These are phyloP conservation scores for Glycine soja DNA, from an alignment of 306 rosid species.

Conservation along the genomic window DNA sequence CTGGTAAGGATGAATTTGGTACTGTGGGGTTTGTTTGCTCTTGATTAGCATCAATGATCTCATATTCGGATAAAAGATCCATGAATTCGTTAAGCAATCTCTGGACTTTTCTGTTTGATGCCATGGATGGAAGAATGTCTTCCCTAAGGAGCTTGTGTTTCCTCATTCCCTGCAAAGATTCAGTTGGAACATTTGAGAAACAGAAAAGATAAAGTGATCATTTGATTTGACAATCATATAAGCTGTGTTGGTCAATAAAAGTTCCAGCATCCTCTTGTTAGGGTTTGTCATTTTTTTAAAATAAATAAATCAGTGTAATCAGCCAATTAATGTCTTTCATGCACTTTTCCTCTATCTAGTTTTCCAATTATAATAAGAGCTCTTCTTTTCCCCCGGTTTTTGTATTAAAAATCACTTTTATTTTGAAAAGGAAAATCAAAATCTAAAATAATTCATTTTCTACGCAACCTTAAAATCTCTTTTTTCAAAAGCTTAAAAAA, in stretches of 20 bases:
- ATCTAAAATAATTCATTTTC: not conserved
- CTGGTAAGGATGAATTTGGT: conserved; percentile 45
- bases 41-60: conserved; percentile 55
- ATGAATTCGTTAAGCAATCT: conserved; percentile 92
- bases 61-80: conserved; percentile 88
- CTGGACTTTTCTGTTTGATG: conserved; percentile 97
- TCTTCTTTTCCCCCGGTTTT: not conserved
- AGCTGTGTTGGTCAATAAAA: not conserved
- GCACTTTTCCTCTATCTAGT: conserved; percentile 6
- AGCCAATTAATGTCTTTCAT: conserved; percentile 6
- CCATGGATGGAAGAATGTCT: conserved; percentile 97
- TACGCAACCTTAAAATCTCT: not conserved
- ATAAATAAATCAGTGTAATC: not conserved
- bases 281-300: not conserved
- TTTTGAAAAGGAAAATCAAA: not conserved
- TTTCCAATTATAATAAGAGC: not conserved
- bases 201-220: conserved; percentile 28
- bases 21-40: conserved; percentile 35
- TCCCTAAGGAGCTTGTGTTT: conserved; percentile 91
- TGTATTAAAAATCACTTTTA: not conserved
- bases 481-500: not conserved
- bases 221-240: not conserved
- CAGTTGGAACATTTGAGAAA: conserved; percentile 29
- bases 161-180: conserved; percentile 78
- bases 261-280: not conserved